phyloP scores from a whole-genome alignment of 2,329 filamentous ascomycete species.

The Dactylellina drechsleri region DNA sequence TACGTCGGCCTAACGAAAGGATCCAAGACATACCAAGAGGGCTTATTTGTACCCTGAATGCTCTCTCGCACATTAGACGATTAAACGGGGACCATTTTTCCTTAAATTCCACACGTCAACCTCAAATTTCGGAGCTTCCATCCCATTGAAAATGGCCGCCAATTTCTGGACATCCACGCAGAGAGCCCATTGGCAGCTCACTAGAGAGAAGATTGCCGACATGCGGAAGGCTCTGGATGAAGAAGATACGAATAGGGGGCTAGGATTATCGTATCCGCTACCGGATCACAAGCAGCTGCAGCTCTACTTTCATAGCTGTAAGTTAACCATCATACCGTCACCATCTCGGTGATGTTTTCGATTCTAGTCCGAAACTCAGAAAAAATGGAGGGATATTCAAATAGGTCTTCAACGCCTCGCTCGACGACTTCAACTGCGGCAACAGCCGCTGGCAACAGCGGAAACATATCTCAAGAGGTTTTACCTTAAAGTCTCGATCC shows the following conservation, averaged over 20 bases:
- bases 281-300: constrained; percentile 83
- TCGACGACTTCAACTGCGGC: constrained; percentile 83
- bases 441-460: constrained; percentile 92
- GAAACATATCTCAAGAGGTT: constrained; percentile 95
- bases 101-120: no score
- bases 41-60: neutral
- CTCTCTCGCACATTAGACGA: neutral
- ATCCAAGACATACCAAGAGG: neutral
- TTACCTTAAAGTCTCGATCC: constrained; percentile 89
- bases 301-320: constrained; percentile 92
- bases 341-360: neutral
- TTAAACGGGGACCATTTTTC: no score
- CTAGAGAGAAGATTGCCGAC: constrained; percentile 79
- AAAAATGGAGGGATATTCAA: constrained; percentile 12
- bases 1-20: no score
- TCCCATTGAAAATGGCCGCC: constrained; percentile 74
- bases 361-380: constrained; percentile 31
- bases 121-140: neutral
- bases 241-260: constrained; percentile 76
- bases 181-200: constrained; percentile 88
- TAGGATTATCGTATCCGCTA: constrained; percentile 75
- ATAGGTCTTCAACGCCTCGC: constrained; percentile 82
- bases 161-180: constrained; percentile 98
- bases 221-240: constrained; percentile 81
- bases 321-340: constrained; percentile 59